Conservation (phyloP, 768 basidiomycete species). For the Trametes cingulata region DNA sequence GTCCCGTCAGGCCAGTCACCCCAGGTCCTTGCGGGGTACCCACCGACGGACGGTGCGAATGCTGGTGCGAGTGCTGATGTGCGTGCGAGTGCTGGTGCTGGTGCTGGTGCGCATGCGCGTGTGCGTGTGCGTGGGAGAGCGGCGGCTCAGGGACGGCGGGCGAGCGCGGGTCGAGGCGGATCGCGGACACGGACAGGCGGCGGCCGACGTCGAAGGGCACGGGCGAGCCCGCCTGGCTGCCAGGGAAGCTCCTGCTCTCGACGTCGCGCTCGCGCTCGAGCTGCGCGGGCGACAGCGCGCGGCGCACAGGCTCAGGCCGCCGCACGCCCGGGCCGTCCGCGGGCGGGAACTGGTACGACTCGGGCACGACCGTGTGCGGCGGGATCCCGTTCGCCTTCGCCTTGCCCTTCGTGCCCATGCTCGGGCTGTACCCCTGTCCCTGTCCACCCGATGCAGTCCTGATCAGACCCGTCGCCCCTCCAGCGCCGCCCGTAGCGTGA, state of each 20-base stretch:
- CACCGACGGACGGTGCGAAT: background rate
- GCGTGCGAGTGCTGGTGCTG: background rate
- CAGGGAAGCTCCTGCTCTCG: slow-evolving; percentile 39
- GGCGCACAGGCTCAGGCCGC: slow-evolving; percentile 23
- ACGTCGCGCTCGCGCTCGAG: slow-evolving; percentile 38
- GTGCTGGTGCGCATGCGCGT: background rate
- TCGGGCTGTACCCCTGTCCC: slow-evolving; percentile 25
- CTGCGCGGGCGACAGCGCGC: slow-evolving; percentile 32
- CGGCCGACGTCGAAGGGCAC: slow-evolving; percentile 50
- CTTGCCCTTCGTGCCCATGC: slow-evolving; percentile 22
- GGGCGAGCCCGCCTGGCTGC: slow-evolving; percentile 46
- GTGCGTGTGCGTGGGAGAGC: background rate
- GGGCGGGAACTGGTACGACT: slow-evolving; percentile 30
- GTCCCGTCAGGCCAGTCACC: background rate
- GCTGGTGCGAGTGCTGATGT: background rate
- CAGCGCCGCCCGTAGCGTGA: slow-evolving; percentile 11
- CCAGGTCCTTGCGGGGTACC: background rate
- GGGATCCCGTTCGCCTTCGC: slow-evolving; percentile 27
- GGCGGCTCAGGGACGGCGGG: background rate
- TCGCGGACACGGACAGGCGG: slow-evolving; percentile 50
- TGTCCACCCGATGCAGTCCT: slow-evolving; percentile 9
- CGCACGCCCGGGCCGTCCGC: slow-evolving; percentile 14
- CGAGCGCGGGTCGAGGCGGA: slow-evolving; percentile 46
- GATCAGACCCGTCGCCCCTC: background rate
- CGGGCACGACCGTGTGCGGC: slow-evolving; percentile 13